phyloP scores from a whole-genome alignment of 2,329 filamentous ascomycete genomes.

The Raffaelea deltoideospora region DNA sequence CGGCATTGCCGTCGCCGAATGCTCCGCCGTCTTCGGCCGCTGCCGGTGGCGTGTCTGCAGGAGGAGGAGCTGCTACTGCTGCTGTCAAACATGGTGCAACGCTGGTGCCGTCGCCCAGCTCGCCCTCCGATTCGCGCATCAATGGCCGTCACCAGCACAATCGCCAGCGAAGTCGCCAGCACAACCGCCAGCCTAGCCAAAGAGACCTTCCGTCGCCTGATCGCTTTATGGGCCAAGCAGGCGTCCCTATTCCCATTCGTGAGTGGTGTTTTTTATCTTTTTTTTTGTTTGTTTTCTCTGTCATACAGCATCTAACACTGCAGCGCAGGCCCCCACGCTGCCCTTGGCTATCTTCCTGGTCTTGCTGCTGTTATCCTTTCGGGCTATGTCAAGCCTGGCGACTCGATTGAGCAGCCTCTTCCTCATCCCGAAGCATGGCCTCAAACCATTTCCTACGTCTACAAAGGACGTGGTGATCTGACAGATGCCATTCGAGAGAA shows the following conservation, averaged over 20 bases:
- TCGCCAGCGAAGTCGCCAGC: constrained; percentile 2
- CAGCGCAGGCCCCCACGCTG: constrained; percentile 34
- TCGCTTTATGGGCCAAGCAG: constrained; percentile 1
- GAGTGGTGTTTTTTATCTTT: constrained; percentile 14
- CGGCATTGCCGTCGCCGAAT: constrained; percentile 8
- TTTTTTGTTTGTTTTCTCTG: not conserved
- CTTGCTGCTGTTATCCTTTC: constrained; percentile 40
- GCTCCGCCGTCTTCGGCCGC: no score
- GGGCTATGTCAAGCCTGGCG: constrained; percentile 32
- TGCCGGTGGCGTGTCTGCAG: no score
- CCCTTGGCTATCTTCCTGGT: constrained; percentile 33
- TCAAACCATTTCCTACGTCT: constrained; percentile 39
- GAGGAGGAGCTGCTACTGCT: no score
- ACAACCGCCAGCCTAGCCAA: not conserved
- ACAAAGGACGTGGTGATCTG: constrained; percentile 31
- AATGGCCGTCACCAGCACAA: not conserved
- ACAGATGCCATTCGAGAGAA: constrained; percentile 34
- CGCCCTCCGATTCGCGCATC: not conserved
- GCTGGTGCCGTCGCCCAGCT: not conserved
- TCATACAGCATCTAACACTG: not conserved
- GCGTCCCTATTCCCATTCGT: constrained; percentile 29
- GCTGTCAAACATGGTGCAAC: not conserved
- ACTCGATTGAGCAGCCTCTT: constrained; percentile 41
- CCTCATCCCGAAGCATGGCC: constrained; percentile 41
- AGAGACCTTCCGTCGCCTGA: constrained; percentile 1